These are phyloP conservation scores for Claviceps pusilla DNA, from an alignment of 2,329 filamentous ascomycete species.

Conservation along the genomic window DNA sequence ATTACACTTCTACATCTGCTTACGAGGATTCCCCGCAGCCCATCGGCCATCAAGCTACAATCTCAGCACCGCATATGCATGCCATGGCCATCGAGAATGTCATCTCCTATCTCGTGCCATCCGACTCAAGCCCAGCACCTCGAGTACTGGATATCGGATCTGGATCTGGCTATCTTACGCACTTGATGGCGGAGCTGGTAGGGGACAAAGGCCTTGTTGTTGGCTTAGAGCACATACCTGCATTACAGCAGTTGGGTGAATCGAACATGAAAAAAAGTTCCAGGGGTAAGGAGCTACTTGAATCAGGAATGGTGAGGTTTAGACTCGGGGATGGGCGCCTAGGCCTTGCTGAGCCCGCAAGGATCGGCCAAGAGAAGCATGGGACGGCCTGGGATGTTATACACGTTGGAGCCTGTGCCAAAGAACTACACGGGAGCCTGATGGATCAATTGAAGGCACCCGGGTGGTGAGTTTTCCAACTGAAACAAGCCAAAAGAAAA, in stretches of 20 bases:
- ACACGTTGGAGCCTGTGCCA: slow-evolving; percentile 81
- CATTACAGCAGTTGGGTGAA: slow-evolving; percentile 46
- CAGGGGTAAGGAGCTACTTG: slow-evolving; percentile 44
- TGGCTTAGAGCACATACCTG: slow-evolving; percentile 59
- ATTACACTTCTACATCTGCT: slow-evolving; percentile 58
- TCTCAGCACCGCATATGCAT: slow-evolving; percentile 48
- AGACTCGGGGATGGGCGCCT: slow-evolving; percentile 59
- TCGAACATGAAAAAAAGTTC: slow-evolving; percentile 50
- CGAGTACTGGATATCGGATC: slow-evolving; percentile 60
- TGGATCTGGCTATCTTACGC: slow-evolving; percentile 72
- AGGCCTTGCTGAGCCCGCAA: slow-evolving; percentile 36
- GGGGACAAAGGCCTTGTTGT: slow-evolving; percentile 40
- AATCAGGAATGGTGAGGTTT: slow-evolving; percentile 52
- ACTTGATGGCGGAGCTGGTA: slow-evolving; percentile 69
- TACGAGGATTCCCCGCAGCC: slow-evolving; percentile 48
- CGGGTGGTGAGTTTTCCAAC: slow-evolving; percentile 36
- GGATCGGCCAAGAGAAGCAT: slow-evolving; percentile 31
- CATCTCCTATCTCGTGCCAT: slow-evolving; percentile 28
- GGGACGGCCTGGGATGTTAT: slow-evolving; percentile 71
- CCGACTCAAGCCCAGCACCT: slow-evolving; percentile 19
- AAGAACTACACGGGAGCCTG: slow-evolving; percentile 53
- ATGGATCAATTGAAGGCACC: slow-evolving; percentile 65
- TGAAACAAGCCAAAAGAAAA: not conserved
- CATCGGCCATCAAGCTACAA: slow-evolving; percentile 41
- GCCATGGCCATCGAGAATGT: slow-evolving; percentile 37